Evolutionary conservation across 208 protist species (phyloP).

Genomic region (Wallacemonas sp.): DNA sequence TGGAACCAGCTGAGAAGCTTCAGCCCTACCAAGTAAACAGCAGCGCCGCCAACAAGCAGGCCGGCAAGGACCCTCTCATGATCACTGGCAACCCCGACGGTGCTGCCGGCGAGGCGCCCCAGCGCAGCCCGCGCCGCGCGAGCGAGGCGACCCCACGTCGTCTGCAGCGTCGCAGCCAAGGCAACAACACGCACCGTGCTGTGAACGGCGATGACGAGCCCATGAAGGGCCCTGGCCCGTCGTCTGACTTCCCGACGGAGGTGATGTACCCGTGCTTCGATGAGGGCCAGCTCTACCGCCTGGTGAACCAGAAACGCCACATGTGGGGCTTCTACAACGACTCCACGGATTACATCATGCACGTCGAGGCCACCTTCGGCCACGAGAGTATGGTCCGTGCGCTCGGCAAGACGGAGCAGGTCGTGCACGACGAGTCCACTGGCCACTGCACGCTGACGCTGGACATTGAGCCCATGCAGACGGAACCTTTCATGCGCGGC

Average conservation of each 20-base stretch:
- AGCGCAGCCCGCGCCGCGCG: slow-evolving; percentile 7
- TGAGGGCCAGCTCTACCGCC: slow-evolving; percentile 69
- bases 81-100: background rate
- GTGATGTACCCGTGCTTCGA: slow-evolving; percentile 71
- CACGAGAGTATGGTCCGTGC: slow-evolving; percentile 51
- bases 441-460: slow-evolving; percentile 48
- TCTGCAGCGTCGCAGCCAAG: slow-evolving; percentile 11
- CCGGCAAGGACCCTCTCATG: slow-evolving; percentile 8
- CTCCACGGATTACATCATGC: slow-evolving; percentile 61
- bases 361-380: slow-evolving; percentile 58
- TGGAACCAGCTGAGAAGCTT: slow-evolving; percentile 1
- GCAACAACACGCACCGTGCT: background rate
- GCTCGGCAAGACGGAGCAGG: slow-evolving; percentile 38
- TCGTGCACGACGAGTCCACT: slow-evolving; percentile 35
- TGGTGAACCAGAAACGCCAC: slow-evolving; percentile 51
- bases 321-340: slow-evolving; percentile 87
- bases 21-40: slow-evolving; percentile 8
- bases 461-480: slow-evolving; percentile 50
- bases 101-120: background rate
- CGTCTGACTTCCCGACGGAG: slow-evolving; percentile 36
- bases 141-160: slow-evolving; percentile 5
- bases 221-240: slow-evolving; percentile 31
- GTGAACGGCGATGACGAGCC: background rate
- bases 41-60: slow-evolving; percentile 9
- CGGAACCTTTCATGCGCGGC: slow-evolving; percentile 69